phyloP scores from a whole-genome alignment of 495 filamentous ascomycete genomes.

The Thozetella sp. region DNA sequence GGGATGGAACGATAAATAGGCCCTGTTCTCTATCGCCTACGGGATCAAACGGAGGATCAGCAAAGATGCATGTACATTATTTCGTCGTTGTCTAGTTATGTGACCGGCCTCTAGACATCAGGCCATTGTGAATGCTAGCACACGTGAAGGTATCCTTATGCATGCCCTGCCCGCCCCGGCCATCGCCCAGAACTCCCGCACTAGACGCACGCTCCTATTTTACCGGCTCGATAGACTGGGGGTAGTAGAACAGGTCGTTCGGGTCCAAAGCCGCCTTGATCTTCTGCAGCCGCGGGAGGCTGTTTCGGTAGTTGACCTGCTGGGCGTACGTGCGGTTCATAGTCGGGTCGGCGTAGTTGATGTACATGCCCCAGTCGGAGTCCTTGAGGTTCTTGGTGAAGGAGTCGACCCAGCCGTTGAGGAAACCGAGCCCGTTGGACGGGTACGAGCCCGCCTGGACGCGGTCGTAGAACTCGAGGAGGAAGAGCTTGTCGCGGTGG shows the following conservation, averaged over 20 bases:
- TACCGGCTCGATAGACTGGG: slow-evolving; percentile 32
- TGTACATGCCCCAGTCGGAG: slow-evolving; percentile 41
- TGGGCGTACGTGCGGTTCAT: slow-evolving; percentile 35
- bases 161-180: too few relatives aligned
- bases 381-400: slow-evolving; percentile 26
- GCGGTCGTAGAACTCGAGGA: slow-evolving; percentile 44
- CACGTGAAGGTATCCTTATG: too few relatives aligned
- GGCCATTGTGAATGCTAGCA: too few relatives aligned
- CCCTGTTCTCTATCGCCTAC: too few relatives aligned
- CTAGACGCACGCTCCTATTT: too few relatives aligned
- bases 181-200: too few relatives aligned
- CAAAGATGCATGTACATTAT: too few relatives aligned
- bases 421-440: slow-evolving; percentile 26
- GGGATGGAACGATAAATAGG: too few relatives aligned
- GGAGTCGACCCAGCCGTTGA: slow-evolving; percentile 36
- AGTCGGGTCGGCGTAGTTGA: slow-evolving; percentile 46
- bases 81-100: too few relatives aligned
- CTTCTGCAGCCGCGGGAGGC: slow-evolving; percentile 45
- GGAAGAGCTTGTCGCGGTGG: slow-evolving; percentile 44
- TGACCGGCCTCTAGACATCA: too few relatives aligned
- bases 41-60: too few relatives aligned
- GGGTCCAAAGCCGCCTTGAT: slow-evolving; percentile 62
- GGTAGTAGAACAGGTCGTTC: slow-evolving; percentile 61
- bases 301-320: slow-evolving; percentile 52
- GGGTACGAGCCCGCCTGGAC: slow-evolving; percentile 30